phyloP scores from a whole-genome alignment of 176 grass and related monocot species.

The Aegilops longissima region DNA sequence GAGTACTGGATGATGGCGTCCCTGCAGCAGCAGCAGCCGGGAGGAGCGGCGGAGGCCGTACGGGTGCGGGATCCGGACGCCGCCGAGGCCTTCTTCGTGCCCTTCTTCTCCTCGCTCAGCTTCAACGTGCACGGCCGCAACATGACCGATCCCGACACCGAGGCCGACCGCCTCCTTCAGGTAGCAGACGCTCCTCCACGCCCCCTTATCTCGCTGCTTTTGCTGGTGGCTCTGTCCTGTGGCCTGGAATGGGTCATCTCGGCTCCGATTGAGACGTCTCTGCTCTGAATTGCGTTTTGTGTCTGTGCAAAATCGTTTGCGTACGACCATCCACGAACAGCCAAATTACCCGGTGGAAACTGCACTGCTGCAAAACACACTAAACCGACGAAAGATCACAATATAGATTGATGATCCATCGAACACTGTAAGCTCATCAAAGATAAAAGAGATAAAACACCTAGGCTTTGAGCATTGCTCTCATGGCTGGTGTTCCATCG shows the following conservation, averaged over 20 bases:
- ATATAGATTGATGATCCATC: not conserved
- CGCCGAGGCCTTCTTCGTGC: conserved; percentile 94
- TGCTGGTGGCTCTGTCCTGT: not conserved
- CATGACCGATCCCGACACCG: conserved; percentile 95
- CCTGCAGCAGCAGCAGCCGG: conserved; percentile 27
- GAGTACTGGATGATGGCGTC: conserved; percentile 99
- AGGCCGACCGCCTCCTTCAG: conserved; percentile 83
- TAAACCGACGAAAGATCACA: not conserved
- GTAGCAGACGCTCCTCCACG: conserved; percentile 16
- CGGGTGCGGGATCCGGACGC: conserved; percentile 72
- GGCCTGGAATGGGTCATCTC: not conserved
- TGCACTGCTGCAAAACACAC: not conserved
- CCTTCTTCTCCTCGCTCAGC: conserved; percentile 98
- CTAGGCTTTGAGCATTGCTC: not conserved
- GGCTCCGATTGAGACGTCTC: conserved; percentile 21
- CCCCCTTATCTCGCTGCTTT: not conserved
- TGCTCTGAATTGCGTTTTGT: not conserved
- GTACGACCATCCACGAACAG: not conserved
- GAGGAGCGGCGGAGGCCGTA: conserved; percentile 44
- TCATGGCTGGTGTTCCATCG: not conserved
- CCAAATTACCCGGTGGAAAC: not conserved
- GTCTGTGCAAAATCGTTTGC: not conserved
- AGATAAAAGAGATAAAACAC: not conserved
- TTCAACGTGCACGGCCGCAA: conserved; percentile 95
- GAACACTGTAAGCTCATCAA: not conserved